Evolutionary conservation across 106 monocot species (phyloP).

Genomic region (Dendrobium officinale): DNA sequence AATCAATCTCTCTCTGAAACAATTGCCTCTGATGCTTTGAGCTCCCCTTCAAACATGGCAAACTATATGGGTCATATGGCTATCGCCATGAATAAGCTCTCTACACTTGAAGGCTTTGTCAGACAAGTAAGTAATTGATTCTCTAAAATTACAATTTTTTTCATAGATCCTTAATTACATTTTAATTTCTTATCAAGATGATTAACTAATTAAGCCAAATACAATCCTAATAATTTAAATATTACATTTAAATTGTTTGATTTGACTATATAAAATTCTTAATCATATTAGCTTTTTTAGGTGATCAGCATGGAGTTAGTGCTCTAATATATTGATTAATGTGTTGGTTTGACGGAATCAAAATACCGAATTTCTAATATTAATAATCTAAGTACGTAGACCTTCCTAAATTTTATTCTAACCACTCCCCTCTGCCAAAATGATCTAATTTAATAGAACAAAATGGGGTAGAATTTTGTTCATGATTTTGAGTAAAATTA

Average conservation of each 20-base stretch:
- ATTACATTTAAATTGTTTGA: background rate
- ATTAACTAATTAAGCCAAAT: background rate
- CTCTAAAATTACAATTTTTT: background rate
- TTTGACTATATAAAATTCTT: background rate
- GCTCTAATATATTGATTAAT: background rate
- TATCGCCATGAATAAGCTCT: slow-evolving; percentile 80
- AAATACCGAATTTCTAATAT: background rate
- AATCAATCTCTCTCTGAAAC: slow-evolving; percentile 71
- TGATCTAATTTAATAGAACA: no score
- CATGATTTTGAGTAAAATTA: no score
- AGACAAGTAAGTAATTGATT: slow-evolving; percentile 43
- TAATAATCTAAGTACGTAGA: no score
- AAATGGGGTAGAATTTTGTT: no score
- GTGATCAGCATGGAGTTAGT: background rate
- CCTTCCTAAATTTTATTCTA: no score
- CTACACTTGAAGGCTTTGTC: slow-evolving; percentile 70
- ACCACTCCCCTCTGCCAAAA: no score
- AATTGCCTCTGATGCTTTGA: slow-evolving; percentile 54
- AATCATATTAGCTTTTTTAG: background rate
- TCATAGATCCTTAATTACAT: background rate
- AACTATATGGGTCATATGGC: slow-evolving; percentile 95
- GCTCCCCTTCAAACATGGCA: slow-evolving; percentile 67
- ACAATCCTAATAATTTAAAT: background rate
- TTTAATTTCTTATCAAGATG: background rate
- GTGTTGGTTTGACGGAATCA: background rate